Percentiles rank a stretch among this genome's conserved stretches.
Evolutionary conservation across 2,329 filamentous ascomycete species (phyloP).

Genomic region (Colletotrichum abscissum): DNA sequence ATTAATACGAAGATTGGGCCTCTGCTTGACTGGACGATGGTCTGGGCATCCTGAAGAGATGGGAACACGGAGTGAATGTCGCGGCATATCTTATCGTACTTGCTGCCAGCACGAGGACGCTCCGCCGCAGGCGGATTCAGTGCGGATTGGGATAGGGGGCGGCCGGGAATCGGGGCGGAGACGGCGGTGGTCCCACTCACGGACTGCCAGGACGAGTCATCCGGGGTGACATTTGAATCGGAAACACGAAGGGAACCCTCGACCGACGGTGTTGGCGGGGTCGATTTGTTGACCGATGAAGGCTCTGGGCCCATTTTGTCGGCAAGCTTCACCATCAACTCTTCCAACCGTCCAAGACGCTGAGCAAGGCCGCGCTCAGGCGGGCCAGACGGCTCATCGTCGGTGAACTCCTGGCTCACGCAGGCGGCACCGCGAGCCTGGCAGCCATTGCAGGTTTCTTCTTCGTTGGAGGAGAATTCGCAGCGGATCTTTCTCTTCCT

Average conservation of each 20-base stretch:
- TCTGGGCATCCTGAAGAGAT: slow-evolving; percentile 3
- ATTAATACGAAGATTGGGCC: slow-evolving; percentile 42
- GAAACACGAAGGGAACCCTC: slow-evolving; percentile 49
- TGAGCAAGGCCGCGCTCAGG: slow-evolving; percentile 54
- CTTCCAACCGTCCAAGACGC: slow-evolving; percentile 58
- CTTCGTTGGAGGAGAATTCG: slow-evolving; percentile 51
- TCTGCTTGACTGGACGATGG: slow-evolving; percentile 36
- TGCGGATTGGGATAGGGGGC: not conserved
- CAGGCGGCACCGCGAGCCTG: slow-evolving; percentile 54
- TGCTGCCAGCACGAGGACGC: slow-evolving; percentile 4
- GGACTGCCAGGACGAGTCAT: slow-evolving; percentile 17
- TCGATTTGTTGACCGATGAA: not conserved
- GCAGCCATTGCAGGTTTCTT: slow-evolving; percentile 58
- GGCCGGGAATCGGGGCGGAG: not conserved
- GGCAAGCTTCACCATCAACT: slow-evolving; percentile 58
- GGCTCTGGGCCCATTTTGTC: slow-evolving; percentile 15
- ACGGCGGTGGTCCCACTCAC: slow-evolving; percentile 36
- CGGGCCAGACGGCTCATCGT: slow-evolving; percentile 39
- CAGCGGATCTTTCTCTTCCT: slow-evolving; percentile 62
- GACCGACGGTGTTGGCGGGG: slow-evolving; percentile 41
- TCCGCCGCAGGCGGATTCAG: not conserved
- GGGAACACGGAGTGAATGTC: slow-evolving; percentile 18
- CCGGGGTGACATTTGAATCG: slow-evolving; percentile 45
- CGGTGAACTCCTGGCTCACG: slow-evolving; percentile 59
- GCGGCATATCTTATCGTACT: slow-evolving; percentile 33